These are phyloP conservation scores for Trichoderma atroviride DNA, from an alignment of 2,329 filamentous ascomycete species.

Conservation along the genomic window DNA sequence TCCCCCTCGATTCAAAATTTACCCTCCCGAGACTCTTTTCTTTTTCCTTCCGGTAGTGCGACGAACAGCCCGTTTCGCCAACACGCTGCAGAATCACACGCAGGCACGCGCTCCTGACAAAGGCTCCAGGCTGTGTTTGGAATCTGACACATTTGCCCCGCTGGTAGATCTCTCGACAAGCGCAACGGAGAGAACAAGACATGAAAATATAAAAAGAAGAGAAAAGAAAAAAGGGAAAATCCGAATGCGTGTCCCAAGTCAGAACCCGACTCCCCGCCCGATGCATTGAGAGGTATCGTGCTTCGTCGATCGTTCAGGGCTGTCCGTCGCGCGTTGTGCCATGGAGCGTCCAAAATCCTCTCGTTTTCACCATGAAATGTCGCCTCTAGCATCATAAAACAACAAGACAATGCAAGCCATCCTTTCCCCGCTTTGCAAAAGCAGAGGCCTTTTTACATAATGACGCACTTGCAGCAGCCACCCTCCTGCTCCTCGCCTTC, in stretches of 20 bases:
- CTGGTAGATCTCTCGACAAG: slow-evolving; percentile 9
- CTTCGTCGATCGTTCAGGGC: slow-evolving; percentile 31
- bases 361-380: slow-evolving; percentile 26
- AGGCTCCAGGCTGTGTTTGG: slow-evolving; percentile 13
- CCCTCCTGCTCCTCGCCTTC: slow-evolving; percentile 67
- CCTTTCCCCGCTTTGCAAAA: not conserved
- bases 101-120: slow-evolving; percentile 12
- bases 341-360: slow-evolving; percentile 13
- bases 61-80: not conserved
- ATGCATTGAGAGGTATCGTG: slow-evolving; percentile 41
- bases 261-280: slow-evolving; percentile 45
- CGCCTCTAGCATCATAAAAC: slow-evolving; percentile 24
- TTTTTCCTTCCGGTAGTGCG: slow-evolving; percentile 17
- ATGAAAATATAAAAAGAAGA: slow-evolving; percentile 29
- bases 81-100: slow-evolving; percentile 14
- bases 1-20: not conserved
- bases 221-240: slow-evolving; percentile 29
- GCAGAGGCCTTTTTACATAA: slow-evolving; percentile 67
- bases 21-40: slow-evolving; percentile 6
- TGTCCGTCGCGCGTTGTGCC: slow-evolving; percentile 20
- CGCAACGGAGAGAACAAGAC: slow-evolving; percentile 27
- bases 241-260: slow-evolving; percentile 37
- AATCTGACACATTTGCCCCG: slow-evolving; percentile 21
- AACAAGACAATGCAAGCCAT: not conserved
- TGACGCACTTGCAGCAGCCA: slow-evolving; percentile 86